phyloP scores from a whole-genome alignment of 2,329 filamentous ascomycete species.

The Diaporthe vaccinii region DNA sequence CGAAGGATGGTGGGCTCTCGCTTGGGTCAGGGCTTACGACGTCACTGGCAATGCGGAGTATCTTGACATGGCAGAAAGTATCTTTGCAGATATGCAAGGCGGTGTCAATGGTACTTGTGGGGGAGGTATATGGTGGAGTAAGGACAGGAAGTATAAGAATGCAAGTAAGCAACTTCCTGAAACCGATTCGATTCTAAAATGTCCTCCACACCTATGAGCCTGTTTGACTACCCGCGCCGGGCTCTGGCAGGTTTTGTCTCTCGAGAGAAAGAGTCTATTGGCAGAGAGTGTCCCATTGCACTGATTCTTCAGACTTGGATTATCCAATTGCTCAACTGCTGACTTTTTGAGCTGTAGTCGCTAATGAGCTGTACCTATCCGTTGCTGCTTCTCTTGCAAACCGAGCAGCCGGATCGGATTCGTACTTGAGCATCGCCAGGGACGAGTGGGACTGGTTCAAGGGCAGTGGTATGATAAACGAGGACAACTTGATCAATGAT shows the following conservation, averaged over 20 bases:
- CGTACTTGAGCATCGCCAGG: conserved; percentile 62
- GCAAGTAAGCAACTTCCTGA: conserved; percentile 47
- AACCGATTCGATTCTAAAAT: not conserved
- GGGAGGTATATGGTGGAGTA: conserved; percentile 71
- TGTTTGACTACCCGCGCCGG: not conserved
- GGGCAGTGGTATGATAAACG: conserved; percentile 63
- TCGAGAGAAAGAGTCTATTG: not conserved
- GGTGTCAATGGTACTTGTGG: conserved; percentile 61
- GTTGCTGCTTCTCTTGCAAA: conserved; percentile 67
- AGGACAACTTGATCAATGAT: conserved; percentile 64
- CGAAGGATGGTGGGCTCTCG: conserved; percentile 74
- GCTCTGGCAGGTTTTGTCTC: no score
- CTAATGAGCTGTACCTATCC: conserved; percentile 69
- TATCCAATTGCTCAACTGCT: not conserved
- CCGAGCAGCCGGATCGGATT: conserved; percentile 53
- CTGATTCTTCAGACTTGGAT: not conserved
- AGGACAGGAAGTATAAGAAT: conserved; percentile 63
- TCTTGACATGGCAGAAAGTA: conserved; percentile 62
- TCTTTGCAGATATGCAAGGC: conserved; percentile 68
- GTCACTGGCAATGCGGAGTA: conserved; percentile 61
- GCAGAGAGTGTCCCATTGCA: no score
- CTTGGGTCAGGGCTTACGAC: conserved; percentile 68
- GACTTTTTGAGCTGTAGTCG: conserved; percentile 47
- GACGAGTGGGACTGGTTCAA: conserved; percentile 67
- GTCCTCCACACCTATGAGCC: not conserved